Evolutionary conservation across 768 basidiomycete genomes (phyloP).

Genomic region (Holtermanniella nyarrowii): DNA sequence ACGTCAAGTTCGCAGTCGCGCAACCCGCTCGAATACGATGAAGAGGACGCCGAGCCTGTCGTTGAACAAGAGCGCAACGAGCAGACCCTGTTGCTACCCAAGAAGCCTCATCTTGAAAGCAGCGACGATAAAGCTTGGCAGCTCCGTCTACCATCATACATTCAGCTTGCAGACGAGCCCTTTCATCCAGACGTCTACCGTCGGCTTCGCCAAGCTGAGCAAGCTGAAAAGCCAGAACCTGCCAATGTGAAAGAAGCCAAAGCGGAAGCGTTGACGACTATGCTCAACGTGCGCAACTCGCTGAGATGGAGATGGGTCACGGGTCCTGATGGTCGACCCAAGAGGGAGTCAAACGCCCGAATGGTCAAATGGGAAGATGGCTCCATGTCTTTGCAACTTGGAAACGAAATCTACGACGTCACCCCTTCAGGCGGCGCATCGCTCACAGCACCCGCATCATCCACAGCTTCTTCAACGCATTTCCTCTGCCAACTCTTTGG

Average conservation of each 20-base stretch:
- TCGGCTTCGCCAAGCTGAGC: no score
- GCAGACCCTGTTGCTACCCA: constrained; percentile 68
- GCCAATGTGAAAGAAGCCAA: constrained; percentile 39
- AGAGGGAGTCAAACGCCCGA: constrained; percentile 77
- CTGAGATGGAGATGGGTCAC: constrained; percentile 91
- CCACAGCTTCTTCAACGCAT: not conserved
- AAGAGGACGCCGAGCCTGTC: constrained; percentile 28
- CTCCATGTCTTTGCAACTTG: constrained; percentile 74
- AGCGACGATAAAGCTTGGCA: constrained; percentile 87
- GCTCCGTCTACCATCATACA: constrained; percentile 84
- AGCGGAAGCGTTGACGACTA: constrained; percentile 57
- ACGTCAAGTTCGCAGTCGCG: constrained; percentile 4
- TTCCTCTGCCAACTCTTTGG: constrained; percentile 1
- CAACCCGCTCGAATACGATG: constrained; percentile 41
- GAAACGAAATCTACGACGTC: constrained; percentile 89
- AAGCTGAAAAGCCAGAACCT: constrained; percentile 60
- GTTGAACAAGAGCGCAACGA: constrained; percentile 18
- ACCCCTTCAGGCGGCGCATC: constrained; percentile 18
- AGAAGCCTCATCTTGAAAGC: constrained; percentile 67
- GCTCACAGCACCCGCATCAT: constrained; percentile 1
- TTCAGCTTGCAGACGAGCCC: constrained; percentile 77
- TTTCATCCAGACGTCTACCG: constrained; percentile 54
- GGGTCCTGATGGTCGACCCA: constrained; percentile 59
- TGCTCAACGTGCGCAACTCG: constrained; percentile 84
- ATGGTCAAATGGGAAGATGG: constrained; percentile 95